Evolutionary conservation across 1,284 basidiomycete species (phyloP).

Genomic region (Cerrena zonata): DNA sequence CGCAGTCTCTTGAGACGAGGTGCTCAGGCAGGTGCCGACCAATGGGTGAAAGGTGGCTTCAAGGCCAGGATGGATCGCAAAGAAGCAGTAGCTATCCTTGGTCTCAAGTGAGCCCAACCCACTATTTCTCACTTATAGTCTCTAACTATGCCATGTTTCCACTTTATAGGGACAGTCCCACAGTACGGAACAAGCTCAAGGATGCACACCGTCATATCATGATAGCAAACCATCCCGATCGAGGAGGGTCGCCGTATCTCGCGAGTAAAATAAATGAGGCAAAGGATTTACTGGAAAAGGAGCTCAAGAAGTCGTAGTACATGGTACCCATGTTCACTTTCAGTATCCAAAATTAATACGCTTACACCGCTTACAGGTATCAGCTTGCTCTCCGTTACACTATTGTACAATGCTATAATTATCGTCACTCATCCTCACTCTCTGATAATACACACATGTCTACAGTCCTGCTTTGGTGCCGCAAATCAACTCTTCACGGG

Average conservation of each 20-base stretch:
- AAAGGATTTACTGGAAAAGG: conserved; percentile 76
- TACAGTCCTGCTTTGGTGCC: no score
- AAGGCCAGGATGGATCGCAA: conserved; percentile 91
- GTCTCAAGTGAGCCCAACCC: conserved; percentile 71
- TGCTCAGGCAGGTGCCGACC: conserved; percentile 65
- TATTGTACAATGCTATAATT: conserved; percentile 14
- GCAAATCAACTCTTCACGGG: no score
- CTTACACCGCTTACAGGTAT: background rate
- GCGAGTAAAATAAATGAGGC: conserved; percentile 98
- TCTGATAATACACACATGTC: background rate
- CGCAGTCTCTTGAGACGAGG: conserved; percentile 61
- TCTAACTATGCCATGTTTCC: background rate
- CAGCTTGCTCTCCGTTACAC: background rate
- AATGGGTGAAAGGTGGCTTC: conserved; percentile 94
- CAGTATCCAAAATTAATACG: conserved; percentile 1
- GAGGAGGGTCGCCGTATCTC: conserved; percentile 91
- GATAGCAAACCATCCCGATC: conserved; percentile 94
- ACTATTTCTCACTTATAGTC: conserved; percentile 5
- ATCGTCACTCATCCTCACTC: background rate
- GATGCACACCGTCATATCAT: conserved; percentile 89
- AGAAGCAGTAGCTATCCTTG: conserved; percentile 87
- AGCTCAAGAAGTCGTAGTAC: conserved; percentile 40
- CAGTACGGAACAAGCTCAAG: conserved; percentile 69
- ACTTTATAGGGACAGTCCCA: conserved; percentile 62
- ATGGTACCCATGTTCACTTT: conserved; percentile 4